Percentiles rank a stretch among this genome's conserved stretches.
phyloP scores from a whole-genome alignment of 768 basidiomycete genomes.

The Suillus fuscotomentosus region DNA sequence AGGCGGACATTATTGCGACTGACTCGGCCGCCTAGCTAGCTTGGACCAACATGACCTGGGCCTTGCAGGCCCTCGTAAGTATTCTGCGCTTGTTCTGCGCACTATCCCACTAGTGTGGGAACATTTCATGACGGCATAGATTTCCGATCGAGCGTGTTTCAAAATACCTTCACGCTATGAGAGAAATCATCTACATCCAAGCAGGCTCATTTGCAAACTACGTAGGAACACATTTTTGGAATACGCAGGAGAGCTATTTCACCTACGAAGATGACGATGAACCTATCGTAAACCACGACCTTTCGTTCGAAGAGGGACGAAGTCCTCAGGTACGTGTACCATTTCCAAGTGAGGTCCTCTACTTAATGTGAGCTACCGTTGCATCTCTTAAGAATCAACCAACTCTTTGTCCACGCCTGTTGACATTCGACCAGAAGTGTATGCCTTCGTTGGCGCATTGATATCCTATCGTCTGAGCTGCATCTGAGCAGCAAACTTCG shows the following conservation, averaged over 20 bases:
- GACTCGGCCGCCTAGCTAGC: too few relatives aligned
- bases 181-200: too few relatives aligned
- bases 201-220: conserved; percentile 61
- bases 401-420: conserved; percentile 58
- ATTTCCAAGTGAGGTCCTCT: not conserved
- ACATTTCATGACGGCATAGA: too few relatives aligned
- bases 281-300: conserved; percentile 44
- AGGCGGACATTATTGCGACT: too few relatives aligned
- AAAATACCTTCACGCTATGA: too few relatives aligned
- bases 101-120: too few relatives aligned
- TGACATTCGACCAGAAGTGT: conserved; percentile 72
- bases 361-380: not conserved
- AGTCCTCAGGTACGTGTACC: conserved; percentile 43
- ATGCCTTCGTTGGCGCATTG: conserved; percentile 8
- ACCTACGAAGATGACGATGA: conserved; percentile 45
- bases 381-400: conserved; percentile 28
- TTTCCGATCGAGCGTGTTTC: too few relatives aligned
- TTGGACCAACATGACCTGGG: too few relatives aligned
- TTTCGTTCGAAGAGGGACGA: conserved; percentile 67
- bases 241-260: conserved; percentile 73
- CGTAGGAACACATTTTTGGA: conserved; percentile 79
- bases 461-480: conserved; percentile 6
- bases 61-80: too few relatives aligned
- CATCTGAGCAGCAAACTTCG: conserved; percentile 57
- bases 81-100: too few relatives aligned